Conservation (phyloP, 2,329 filamentous ascomycete genomes). For the Pseudophaeomoniella oleicola region DNA sequence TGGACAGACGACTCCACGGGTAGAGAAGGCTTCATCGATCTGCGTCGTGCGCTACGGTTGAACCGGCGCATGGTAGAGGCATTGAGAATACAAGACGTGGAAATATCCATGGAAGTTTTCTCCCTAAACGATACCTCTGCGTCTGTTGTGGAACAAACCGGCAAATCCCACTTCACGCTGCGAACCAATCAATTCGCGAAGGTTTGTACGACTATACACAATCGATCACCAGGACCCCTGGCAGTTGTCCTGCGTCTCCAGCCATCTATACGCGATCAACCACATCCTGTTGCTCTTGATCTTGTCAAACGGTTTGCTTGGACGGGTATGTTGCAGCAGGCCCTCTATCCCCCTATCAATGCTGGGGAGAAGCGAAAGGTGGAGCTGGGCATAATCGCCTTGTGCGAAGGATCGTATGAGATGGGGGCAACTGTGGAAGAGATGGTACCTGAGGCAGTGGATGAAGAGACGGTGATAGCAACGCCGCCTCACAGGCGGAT, state of each 20-base stretch:
- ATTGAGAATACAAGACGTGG: constrained; percentile 66
- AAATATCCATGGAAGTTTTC: constrained; percentile 29
- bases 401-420: constrained; percentile 73
- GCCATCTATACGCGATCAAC: constrained; percentile 60
- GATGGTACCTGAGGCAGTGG: constrained; percentile 24
- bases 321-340: constrained; percentile 70
- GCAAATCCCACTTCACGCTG: constrained; percentile 31
- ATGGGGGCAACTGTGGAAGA: constrained; percentile 72
- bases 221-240: constrained; percentile 55
- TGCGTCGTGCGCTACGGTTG: constrained; percentile 56
- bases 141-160: constrained; percentile 21
- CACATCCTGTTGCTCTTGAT: constrained; percentile 60
- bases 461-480: constrained; percentile 4
- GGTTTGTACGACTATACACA: constrained; percentile 56
- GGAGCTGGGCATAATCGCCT: constrained; percentile 54
- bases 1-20: constrained; percentile 52
- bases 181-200: constrained; percentile 51
- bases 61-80: constrained; percentile 68
- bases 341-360: constrained; percentile 44
- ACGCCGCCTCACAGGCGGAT: constrained; percentile 10
- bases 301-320: constrained; percentile 69
- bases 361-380: constrained; percentile 46
- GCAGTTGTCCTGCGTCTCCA: constrained; percentile 61
- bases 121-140: constrained; percentile 4
- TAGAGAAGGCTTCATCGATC: constrained; percentile 55